Percentiles rank a stretch among this genome's conserved stretches.
Conservation (phyloP, 345 rosid genomes). For the Abelmoschus esculentus region DNA sequence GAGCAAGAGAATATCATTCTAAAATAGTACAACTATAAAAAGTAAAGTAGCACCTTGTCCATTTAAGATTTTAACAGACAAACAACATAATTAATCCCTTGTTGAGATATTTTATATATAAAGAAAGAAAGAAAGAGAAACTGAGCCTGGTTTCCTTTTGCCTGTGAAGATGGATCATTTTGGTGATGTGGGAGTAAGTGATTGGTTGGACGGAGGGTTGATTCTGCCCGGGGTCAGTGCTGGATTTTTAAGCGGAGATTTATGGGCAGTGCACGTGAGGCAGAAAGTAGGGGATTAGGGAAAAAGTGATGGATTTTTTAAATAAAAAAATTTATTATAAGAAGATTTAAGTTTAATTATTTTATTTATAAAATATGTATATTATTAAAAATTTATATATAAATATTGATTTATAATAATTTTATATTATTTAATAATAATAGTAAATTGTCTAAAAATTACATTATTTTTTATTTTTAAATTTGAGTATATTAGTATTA, state of each 20-base stretch:
- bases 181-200: slow-evolving; percentile 9
- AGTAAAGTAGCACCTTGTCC: slow-evolving; percentile 5
- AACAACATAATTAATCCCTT: background rate
- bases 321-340: too few species aligned
- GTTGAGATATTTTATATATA: background rate
- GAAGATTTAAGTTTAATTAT: too few species aligned
- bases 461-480: too few species aligned
- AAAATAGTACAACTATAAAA: background rate
- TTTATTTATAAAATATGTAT: too few species aligned
- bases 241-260: background rate
- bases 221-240: background rate
- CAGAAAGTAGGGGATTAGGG: background rate
- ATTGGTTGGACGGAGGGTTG: slow-evolving; percentile 9
- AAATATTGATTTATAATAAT: too few species aligned
- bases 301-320: too few species aligned
- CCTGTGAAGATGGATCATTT: background rate
- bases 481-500: too few species aligned
- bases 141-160: too few species aligned
- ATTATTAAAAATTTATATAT: too few species aligned
- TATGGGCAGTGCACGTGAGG: slow-evolving; percentile 1
- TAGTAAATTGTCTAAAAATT: too few species aligned
- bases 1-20: background rate
- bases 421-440: too few species aligned
- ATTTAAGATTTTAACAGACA: background rate
- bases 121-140: too few species aligned